Percentiles rank a stretch among this genome's conserved stretches.
Conservation (phyloP, 371 early-diverging fungal species). For the Mucor circinelloides region DNA sequence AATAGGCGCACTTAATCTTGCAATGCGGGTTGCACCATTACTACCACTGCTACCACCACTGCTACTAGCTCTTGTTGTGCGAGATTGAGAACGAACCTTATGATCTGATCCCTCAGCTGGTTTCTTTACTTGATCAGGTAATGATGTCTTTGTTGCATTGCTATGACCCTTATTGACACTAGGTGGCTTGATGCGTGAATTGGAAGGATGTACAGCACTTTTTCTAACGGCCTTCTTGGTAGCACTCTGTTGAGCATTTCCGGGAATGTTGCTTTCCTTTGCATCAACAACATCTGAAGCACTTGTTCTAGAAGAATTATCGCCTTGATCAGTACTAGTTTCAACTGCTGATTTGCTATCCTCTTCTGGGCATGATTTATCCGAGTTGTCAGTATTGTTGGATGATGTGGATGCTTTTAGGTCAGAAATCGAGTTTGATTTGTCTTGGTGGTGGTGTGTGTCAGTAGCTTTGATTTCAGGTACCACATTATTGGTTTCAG, state of each 20-base stretch:
- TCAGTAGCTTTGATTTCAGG: background rate
- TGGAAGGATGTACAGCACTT: background rate
- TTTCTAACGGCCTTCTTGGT: background rate
- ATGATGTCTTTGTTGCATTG: background rate
- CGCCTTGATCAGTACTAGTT: background rate
- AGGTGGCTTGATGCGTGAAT: slow-evolving; percentile 10
- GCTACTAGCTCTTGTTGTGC: slow-evolving; percentile 1
- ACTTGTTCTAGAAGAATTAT: background rate
- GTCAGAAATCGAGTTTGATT: background rate
- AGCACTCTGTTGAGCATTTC: background rate
- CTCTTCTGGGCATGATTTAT: background rate
- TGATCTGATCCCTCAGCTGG: background rate
- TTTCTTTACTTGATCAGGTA: background rate
- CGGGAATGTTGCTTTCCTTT: background rate
- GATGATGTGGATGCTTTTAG: background rate
- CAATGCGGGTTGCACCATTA: slow-evolving; percentile 10
- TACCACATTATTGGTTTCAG: background rate
- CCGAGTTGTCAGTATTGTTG: background rate
- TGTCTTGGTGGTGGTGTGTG: background rate
- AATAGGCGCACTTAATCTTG: background rate
- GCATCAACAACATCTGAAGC: background rate
- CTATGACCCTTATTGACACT: background rate
- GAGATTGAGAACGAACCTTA: background rate
- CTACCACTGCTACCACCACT: background rate
- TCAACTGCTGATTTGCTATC: background rate